phyloP scores from a whole-genome alignment of 1,284 basidiomycete species.

The Papiliotrema terrestris region DNA sequence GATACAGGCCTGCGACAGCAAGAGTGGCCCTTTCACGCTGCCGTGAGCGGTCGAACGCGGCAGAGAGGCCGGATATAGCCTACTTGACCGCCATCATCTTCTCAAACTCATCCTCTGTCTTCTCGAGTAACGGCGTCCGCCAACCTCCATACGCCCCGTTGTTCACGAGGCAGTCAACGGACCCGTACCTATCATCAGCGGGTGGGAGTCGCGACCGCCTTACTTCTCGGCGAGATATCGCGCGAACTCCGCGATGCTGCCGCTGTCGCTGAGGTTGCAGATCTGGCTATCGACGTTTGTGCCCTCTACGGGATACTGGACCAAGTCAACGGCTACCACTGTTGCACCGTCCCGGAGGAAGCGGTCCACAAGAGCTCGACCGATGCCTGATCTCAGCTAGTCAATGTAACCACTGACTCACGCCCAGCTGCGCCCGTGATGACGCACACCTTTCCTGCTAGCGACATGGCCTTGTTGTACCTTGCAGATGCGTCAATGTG shows the following conservation, averaged over 20 bases:
- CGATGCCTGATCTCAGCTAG: slow-evolving; percentile 4
- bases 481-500: too few relatives aligned
- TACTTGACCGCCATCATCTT: slow-evolving; percentile 11
- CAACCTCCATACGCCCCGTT: slow-evolving; percentile 7
- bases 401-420: background rate
- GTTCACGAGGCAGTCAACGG: slow-evolving; percentile 10
- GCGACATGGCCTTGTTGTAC: too few relatives aligned
- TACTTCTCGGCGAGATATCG: background rate
- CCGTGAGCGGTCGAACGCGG: background rate
- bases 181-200: slow-evolving; percentile 5
- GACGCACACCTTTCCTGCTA: slow-evolving; percentile 7
- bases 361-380: slow-evolving; percentile 5
- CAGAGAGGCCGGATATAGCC: background rate
- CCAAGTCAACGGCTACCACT: slow-evolving; percentile 7
- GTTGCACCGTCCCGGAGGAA: slow-evolving; percentile 7
- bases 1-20: slow-evolving; percentile 4
- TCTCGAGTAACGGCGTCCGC: slow-evolving; percentile 5
- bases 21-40: slow-evolving; percentile 8
- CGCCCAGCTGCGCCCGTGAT: slow-evolving; percentile 11
- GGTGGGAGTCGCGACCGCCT: background rate
- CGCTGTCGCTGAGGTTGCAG: slow-evolving; percentile 2
- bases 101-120: slow-evolving; percentile 7
- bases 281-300: slow-evolving; percentile 1
- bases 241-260: slow-evolving; percentile 1
- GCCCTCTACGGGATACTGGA: background rate